Percentiles rank a stretch among this genome's conserved stretches.
These are phyloP conservation scores for Colletotrichum chlorophyti DNA, from an alignment of 2,329 filamentous ascomycete genomes.

Conservation along the genomic window DNA sequence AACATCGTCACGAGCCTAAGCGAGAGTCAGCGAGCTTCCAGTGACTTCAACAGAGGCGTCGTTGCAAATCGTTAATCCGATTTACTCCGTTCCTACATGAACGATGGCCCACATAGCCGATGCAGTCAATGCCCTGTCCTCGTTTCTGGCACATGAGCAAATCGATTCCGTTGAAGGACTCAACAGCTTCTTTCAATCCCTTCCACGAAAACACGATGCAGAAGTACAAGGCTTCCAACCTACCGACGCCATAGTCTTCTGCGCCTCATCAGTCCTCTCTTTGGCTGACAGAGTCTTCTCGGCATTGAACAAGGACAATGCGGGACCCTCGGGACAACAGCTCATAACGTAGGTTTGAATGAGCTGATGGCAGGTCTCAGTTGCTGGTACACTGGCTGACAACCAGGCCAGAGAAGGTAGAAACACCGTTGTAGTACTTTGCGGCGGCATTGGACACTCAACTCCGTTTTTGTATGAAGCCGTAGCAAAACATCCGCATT, in stretches of 20 bases:
- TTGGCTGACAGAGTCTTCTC: conserved; percentile 17
- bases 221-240: background rate
- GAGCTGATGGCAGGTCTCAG: no score
- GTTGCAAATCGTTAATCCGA: no score
- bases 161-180: background rate
- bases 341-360: background rate
- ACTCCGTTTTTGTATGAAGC: conserved; percentile 49
- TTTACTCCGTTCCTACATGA: no score
- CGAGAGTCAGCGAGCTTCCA: no score
- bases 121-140: conserved; percentile 16
- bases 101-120: conserved; percentile 1
- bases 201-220: background rate
- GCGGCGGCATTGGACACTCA: conserved; percentile 53
- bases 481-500: conserved; percentile 39
- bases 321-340: no score
- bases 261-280: conserved; percentile 23
- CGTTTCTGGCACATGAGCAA: conserved; percentile 15
- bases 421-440: conserved; percentile 41
- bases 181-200: conserved; percentile 1
- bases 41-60: no score
- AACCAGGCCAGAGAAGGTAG: background rate
- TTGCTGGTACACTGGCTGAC: no score
- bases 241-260: conserved; percentile 24
- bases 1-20: no score
- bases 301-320: background rate